A percentile compares a stretch with the other conserved stretches of the same genome.
These are phyloP conservation scores for Botrytis byssoidea DNA, from an alignment of 2,329 filamentous ascomycete genomes.

Conservation along the genomic window DNA sequence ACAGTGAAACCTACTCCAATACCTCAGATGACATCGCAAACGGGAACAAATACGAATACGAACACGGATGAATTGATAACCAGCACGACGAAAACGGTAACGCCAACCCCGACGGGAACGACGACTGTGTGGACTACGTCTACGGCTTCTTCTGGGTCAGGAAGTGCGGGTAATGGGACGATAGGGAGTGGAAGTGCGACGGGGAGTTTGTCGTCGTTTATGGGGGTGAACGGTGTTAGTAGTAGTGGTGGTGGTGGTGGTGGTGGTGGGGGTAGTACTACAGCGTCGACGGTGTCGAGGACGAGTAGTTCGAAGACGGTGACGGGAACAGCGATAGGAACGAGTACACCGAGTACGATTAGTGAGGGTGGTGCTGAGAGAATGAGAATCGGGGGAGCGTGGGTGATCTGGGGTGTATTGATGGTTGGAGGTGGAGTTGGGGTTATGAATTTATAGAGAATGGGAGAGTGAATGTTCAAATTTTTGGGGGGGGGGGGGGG, in stretches of 20 bases:
- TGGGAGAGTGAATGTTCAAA: background rate
- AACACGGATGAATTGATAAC: background rate
- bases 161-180: background rate
- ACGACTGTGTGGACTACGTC: constrained; percentile 13
- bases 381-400: background rate
- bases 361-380: background rate
- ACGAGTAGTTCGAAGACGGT: background rate
- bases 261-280: background rate
- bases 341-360: background rate
- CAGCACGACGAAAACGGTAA: constrained; percentile 3
- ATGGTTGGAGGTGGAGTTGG: background rate
- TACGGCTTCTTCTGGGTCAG: background rate
- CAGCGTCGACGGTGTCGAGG: background rate
- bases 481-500: background rate
- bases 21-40: background rate
- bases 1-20: background rate
- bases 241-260: background rate
- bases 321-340: background rate
- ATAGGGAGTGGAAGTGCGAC: too few species aligned
- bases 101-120: background rate
- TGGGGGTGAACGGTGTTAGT: background rate
- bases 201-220: background rate
- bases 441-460: background rate
- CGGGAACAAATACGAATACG: background rate
- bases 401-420: background rate